Conservation (phyloP, 345 rosid species). For the Gossypium thurberi region DNA sequence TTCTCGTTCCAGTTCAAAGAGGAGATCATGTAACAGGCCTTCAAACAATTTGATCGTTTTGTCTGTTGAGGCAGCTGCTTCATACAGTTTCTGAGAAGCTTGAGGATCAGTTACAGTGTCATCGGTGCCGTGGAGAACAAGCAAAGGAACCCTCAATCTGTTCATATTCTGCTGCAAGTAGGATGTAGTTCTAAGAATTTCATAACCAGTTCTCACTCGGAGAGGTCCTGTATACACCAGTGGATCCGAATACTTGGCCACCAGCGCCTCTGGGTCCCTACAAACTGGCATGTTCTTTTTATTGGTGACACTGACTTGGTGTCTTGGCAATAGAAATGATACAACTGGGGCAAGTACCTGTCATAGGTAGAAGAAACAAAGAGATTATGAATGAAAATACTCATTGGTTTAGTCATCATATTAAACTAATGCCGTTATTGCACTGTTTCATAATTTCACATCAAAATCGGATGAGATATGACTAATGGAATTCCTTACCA, state of each 20-base stretch:
- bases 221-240: neutral
- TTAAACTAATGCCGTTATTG: neutral
- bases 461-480: neutral
- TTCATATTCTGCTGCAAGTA: neutral
- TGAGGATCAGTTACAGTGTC: slow-evolving; percentile 62
- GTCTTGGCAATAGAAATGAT: slow-evolving; percentile 3
- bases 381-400: neutral
- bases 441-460: neutral
- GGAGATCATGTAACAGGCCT: slow-evolving; percentile 80
- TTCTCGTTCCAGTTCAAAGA: slow-evolving; percentile 77
- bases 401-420: neutral
- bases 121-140: slow-evolving; percentile 67
- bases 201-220: neutral
- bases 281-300: neutral
- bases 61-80: slow-evolving; percentile 62
- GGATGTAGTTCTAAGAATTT: neutral
- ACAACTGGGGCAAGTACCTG: neutral
- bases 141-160: neutral
- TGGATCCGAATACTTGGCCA: slow-evolving; percentile 2
- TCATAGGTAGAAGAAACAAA: neutral
- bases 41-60: slow-evolving; percentile 60
- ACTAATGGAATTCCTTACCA: neutral
- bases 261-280: slow-evolving; percentile 2
- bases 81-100: slow-evolving; percentile 53
- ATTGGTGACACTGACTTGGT: neutral